Evolutionary conservation across 2,329 filamentous ascomycete species (phyloP).

Genomic region (Fusarium subglutinans): DNA sequence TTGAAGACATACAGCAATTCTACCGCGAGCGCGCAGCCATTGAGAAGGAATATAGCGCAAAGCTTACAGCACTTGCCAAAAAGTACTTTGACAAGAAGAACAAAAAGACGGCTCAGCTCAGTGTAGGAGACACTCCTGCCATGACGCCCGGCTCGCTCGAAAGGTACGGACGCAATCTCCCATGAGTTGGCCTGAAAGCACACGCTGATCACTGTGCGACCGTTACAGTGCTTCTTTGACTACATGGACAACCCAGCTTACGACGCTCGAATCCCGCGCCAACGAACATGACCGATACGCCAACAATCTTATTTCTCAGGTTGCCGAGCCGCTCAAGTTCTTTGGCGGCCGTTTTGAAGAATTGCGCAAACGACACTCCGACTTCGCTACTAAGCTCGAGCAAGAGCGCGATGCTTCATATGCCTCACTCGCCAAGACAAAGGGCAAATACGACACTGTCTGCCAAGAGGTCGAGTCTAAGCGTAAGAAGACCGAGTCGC

Average conservation of each 20-base stretch:
- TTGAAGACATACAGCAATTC: constrained; percentile 96
- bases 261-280: constrained; percentile 86
- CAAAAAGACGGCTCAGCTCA: constrained; percentile 85
- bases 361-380: constrained; percentile 86
- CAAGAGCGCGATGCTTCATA: constrained; percentile 88
- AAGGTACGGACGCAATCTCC: constrained; percentile 60
- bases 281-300: constrained; percentile 89
- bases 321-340: constrained; percentile 87
- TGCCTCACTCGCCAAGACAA: constrained; percentile 85
- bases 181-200: background rate
- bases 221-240: constrained; percentile 83
- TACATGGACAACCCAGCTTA: constrained; percentile 95
- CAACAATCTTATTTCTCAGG: constrained; percentile 77
- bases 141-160: constrained; percentile 97
- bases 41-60: constrained; percentile 95
- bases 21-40: constrained; percentile 94
- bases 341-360: constrained; percentile 84
- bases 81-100: constrained; percentile 98
- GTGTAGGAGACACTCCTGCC: constrained; percentile 90
- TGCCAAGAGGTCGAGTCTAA: constrained; percentile 95
- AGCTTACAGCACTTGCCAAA: constrained; percentile 86
- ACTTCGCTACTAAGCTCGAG: constrained; percentile 89
- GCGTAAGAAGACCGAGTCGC: constrained; percentile 92
- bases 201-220: constrained; percentile 36
- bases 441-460: constrained; percentile 89